A percentile compares a stretch with the other conserved stretches of the same genome.
Evolutionary conservation across 1,284 basidiomycete genomes (phyloP).

Genomic region (Ceratobasidium sp.): DNA sequence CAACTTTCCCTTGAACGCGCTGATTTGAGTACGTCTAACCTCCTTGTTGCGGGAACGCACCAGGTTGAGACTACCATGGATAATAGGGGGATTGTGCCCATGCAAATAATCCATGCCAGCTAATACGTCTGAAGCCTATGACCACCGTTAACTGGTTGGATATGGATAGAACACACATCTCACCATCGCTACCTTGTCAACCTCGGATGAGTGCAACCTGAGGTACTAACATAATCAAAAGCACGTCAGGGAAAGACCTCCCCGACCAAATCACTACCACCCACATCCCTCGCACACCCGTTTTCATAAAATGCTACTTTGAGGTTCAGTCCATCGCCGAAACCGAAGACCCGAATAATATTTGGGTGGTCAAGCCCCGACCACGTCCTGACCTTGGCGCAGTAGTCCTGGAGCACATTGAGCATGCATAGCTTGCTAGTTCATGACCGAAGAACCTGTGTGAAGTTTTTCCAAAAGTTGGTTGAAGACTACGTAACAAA

Average conservation of each 20-base stretch:
- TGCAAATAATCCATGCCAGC: constrained; percentile 45
- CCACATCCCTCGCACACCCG: neutral
- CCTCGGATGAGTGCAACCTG: neutral
- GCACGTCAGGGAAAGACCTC: neutral
- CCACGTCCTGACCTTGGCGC: neutral
- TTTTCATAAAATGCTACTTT: neutral
- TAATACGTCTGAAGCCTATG: constrained; percentile 32
- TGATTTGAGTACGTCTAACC: neutral
- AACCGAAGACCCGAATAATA: neutral
- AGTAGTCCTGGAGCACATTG: neutral
- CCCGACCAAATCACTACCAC: neutral
- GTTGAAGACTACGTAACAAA: neutral
- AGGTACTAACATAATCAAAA: neutral
- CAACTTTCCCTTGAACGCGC: constrained; percentile 4
- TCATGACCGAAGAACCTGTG: neutral
- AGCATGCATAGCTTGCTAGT: neutral
- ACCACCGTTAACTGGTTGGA: neutral
- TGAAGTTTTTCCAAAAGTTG: neutral
- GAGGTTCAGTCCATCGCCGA: neutral
- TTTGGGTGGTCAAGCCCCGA: neutral
- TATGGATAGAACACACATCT: neutral
- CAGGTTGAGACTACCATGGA: constrained; percentile 47
- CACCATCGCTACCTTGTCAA: constrained; percentile 10
- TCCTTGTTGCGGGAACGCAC: neutral
- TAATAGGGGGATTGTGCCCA: constrained; percentile 32